Base-by-base conservation (phyloP, 176 grass and related monocot genomes). In the Rhipidocladum racemiflorum region DNA sequence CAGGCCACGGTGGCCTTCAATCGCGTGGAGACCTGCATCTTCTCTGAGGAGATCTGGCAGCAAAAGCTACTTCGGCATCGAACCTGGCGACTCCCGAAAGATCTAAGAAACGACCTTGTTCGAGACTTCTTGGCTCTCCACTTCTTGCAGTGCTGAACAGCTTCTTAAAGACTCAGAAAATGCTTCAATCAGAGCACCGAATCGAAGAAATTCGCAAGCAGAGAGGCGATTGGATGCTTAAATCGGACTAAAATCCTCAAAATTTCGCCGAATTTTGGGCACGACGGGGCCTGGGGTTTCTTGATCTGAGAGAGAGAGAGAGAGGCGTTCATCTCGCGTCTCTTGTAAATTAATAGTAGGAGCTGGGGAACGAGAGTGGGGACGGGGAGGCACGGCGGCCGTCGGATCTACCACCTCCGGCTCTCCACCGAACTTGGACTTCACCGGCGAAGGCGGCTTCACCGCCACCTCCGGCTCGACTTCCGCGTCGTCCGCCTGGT, bases 21-120 rank as follows among this genome's bases (percentile, higher is more conserved):
- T 50, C 90, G 88, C 44, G 92, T 94, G 20, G 88, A 88, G n/a
- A 92, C 92, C 64, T 92, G 92, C 95, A 97, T 97, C 81, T 61
- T 82, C 44, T 49, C 43, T 38, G 50, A 55, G 9, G 60, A 81
- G 70, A 88, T 88, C 87, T 38, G 46, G n/a, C 54, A 36, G 46
- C 46, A 55, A 53, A 35, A 27, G 72, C 67, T 16, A 68, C 68
- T 63, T 70, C 32, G 71, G 88, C 83, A 91, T 89, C 50, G 46
- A 88, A 49, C 72, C 77, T 16, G 51, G 27, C 15, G 6, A 25
- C 39, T 68, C 32, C 24, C 21, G 2, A 34, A 35, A 73, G n/a
- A 74, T 66, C 60, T 74, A 79, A 69, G 53, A 36, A 54, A 70
- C 61, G 36, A 10, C 9, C 28, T 42, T 45, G 57, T 38, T 39